phyloP scores from a whole-genome alignment of 2,329 filamentous ascomycete genomes.

The Gnomoniopsis sp. region DNA sequence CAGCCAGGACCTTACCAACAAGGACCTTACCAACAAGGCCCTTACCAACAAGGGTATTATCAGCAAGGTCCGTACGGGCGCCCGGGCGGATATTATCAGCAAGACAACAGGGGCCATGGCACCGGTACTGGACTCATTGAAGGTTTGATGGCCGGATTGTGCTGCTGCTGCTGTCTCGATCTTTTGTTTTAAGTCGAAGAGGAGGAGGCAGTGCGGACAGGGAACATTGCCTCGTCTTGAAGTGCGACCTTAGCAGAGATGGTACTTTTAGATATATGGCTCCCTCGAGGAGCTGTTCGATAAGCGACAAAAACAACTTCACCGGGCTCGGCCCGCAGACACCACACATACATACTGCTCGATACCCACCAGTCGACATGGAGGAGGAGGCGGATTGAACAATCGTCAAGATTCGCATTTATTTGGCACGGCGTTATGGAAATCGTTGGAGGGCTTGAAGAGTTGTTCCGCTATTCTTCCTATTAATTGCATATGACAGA shows the following conservation, averaged over 20 bases:
- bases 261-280: no score
- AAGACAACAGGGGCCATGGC: slow-evolving; percentile 7
- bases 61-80: not conserved
- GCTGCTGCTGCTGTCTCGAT: slow-evolving; percentile 20
- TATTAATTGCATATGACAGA: not conserved
- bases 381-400: no score
- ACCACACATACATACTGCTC: not conserved
- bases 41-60: not conserved
- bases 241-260: not conserved
- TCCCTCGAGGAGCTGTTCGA: no score
- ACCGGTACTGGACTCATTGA: slow-evolving; percentile 10
- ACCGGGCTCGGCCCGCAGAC: no score
- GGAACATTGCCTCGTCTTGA: not conserved
- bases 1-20: not conserved
- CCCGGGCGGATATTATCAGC: slow-evolving; percentile 6
- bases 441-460: not conserved
- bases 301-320: no score
- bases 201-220: not conserved
- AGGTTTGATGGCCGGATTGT: slow-evolving; percentile 12
- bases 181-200: slow-evolving; percentile 6
- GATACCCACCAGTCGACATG: not conserved
- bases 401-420: slow-evolving; percentile 6
- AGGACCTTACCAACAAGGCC: not conserved
- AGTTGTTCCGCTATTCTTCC: not conserved
- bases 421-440: slow-evolving; percentile 10